Evolutionary conservation across 345 rosid species (phyloP), one percentile per base, ranked within the genome.

Genomic region (Eucalyptus urophylla): DNA sequence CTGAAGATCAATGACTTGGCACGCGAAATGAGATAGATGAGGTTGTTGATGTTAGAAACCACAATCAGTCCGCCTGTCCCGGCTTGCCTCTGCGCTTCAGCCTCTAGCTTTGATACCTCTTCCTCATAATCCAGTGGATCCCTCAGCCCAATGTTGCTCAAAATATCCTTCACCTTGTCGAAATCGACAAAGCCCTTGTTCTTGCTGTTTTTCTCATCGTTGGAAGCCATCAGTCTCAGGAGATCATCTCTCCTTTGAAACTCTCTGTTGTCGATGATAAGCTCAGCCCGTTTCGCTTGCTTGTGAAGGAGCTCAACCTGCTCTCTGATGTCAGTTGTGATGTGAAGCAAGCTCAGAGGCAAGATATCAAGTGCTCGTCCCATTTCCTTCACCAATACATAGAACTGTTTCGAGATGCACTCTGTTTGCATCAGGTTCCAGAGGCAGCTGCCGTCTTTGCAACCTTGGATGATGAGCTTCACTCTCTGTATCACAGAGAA

Each of bases 251-350:
- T 94, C 91, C 86, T 94, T 51, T 81, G 91, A 89, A 94, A 47
- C 87, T 94, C 97, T 87, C 76, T 87, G 24, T 91, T 83, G 27
- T 95, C 94, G n/a, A 93, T 88, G 87, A 92, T 90, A 91, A 93
- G 90, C 87, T 92, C 94, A 6, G 90, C 92, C 87, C 94, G 91
- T 86, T 92, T 96, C 11, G 92, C 93, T 88, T 96, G 97, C 94
- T 80, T 92, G 92, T 92, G 95, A 54, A 94, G 95, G 76, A 95
- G 94, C 91, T 94, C 96, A 87, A 96, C 93, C 88, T 95, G 97
- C 90, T 96, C 97, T 87, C 90, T 93, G n/a, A 90, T 92, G 80
- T 96, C 97, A 3, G 90, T n/a, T 0, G 88, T 92, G 49, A 94
- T 83, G 72, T 80, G 89, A 54, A 95, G 95, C 94, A 95, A 87